These are phyloP conservation scores for Diaporthe australafricana DNA, from an alignment of 2,329 filamentous ascomycete species.

Conservation along the genomic window DNA sequence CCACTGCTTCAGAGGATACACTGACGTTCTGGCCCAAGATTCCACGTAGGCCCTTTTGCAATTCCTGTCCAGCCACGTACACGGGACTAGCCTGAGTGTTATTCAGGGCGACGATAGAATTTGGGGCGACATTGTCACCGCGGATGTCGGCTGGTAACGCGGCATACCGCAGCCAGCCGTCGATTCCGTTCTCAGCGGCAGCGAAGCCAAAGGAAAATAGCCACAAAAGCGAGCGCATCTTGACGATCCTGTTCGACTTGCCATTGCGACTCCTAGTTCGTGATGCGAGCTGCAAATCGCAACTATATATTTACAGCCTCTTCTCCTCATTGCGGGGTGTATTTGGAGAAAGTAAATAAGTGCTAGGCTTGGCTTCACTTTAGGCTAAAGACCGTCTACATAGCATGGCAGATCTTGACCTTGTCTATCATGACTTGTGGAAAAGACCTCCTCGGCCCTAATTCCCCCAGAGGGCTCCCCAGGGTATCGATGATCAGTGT, in stretches of 20 bases:
- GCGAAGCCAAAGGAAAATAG: conserved; percentile 38
- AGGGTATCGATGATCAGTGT: background rate
- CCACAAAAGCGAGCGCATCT: conserved; percentile 12
- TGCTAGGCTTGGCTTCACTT: background rate
- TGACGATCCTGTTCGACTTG: background rate
- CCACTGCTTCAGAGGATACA: conserved; percentile 41
- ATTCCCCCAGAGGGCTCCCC: background rate
- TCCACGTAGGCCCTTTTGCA: conserved; percentile 66
- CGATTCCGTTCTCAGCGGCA: conserved; percentile 69
- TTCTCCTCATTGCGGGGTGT: background rate
- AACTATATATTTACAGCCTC: conserved; percentile 9
- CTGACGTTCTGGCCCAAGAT: conserved; percentile 64
- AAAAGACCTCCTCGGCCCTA: background rate
- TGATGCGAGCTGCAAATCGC: background rate
- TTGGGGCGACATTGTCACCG: conserved; percentile 56
- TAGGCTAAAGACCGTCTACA: conserved; percentile 16
- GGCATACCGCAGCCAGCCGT: conserved; percentile 75
- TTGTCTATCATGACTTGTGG: background rate
- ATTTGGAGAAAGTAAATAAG: background rate
- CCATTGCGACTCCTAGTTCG: background rate
- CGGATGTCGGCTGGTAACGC: conserved; percentile 50
- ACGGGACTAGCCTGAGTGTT: conserved; percentile 65
- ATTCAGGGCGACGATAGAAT: conserved; percentile 65
- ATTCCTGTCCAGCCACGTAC: conserved; percentile 67
- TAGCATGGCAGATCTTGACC: background rate